Conservation (phyloP, 768 basidiomycete species). For the Mycena albidolilacea region DNA sequence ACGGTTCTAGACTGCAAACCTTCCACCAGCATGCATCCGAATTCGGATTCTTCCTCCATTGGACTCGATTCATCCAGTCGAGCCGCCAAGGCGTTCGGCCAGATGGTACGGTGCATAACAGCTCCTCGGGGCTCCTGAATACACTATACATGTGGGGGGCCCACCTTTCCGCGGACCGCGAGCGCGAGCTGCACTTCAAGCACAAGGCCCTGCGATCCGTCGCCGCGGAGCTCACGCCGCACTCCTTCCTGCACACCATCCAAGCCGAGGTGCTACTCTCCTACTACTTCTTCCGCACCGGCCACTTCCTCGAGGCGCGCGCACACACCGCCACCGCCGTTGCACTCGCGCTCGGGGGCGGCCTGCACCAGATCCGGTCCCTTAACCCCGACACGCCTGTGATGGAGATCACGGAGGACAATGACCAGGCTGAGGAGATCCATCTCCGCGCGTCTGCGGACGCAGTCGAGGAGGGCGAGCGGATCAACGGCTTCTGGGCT, state of each 20-base stretch:
- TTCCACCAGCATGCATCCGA: constrained; percentile 72
- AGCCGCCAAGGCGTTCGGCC: constrained; percentile 38
- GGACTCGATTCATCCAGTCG: constrained; percentile 52
- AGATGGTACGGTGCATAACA: too few relatives aligned
- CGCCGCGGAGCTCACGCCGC: constrained; percentile 60
- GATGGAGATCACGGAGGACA: constrained; percentile 51
- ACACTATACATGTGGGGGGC: constrained; percentile 53
- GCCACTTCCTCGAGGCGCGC: constrained; percentile 73
- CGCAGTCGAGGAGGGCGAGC: constrained; percentile 73
- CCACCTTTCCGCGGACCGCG: constrained; percentile 43
- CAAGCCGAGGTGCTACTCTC: constrained; percentile 77
- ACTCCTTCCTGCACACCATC: constrained; percentile 65
- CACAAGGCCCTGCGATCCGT: constrained; percentile 58
- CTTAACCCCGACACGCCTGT: constrained; percentile 50
- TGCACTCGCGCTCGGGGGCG: constrained; percentile 62
- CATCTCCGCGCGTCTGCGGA: constrained; percentile 60
- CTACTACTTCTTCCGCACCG: constrained; percentile 75
- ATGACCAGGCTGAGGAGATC: constrained; percentile 44
- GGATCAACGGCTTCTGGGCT: constrained; percentile 78
- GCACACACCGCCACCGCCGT: constrained; percentile 69
- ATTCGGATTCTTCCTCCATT: constrained; percentile 77
- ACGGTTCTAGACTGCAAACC: constrained; percentile 63
- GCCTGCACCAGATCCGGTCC: constrained; percentile 64
- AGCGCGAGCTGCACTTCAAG: constrained; percentile 21
- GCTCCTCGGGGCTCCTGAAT: constrained; percentile 44